phyloP scores from a whole-genome alignment of 2,329 filamentous ascomycete genomes.

The Fusarium aywerte region DNA sequence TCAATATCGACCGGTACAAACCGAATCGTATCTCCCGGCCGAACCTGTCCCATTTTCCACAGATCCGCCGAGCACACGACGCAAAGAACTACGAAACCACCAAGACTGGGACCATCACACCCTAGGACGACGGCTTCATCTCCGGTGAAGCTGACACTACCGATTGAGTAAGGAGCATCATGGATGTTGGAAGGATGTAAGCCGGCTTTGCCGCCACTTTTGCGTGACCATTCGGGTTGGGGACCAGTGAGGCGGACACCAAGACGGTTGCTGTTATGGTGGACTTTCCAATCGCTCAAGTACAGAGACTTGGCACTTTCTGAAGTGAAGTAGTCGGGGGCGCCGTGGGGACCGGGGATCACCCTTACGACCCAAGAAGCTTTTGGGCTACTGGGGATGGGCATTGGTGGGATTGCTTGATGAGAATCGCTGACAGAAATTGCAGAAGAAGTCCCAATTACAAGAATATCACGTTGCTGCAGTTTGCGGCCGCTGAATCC shows the following conservation, averaged over 20 bases:
- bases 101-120: conserved; percentile 55
- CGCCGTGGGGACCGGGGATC: conserved; percentile 54
- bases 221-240: conserved; percentile 52
- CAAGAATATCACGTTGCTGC: conserved; percentile 47
- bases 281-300: conserved; percentile 51
- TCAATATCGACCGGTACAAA: conserved; percentile 48
- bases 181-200: conserved; percentile 57
- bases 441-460: conserved; percentile 16
- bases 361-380: conserved; percentile 49
- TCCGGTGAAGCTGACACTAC: conserved; percentile 57
- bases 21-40: conserved; percentile 53
- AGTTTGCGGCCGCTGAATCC: conserved; percentile 51
- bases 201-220: conserved; percentile 52
- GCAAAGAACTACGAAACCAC: conserved; percentile 55
- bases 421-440: accelerated
- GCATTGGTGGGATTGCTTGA: conserved; percentile 4
- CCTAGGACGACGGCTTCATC: conserved; percentile 55
- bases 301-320: conserved; percentile 49
- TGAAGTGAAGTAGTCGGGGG: conserved; percentile 52
- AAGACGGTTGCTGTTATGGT: conserved; percentile 55
- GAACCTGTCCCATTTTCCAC: conserved; percentile 57
- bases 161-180: conserved; percentile 54
- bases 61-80: conserved; percentile 53
- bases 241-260: conserved; percentile 55
- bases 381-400: conserved; percentile 43